Evolutionary conservation across 179 eudicot species (phyloP).

Genomic region (Gypsophila paniculata): DNA sequence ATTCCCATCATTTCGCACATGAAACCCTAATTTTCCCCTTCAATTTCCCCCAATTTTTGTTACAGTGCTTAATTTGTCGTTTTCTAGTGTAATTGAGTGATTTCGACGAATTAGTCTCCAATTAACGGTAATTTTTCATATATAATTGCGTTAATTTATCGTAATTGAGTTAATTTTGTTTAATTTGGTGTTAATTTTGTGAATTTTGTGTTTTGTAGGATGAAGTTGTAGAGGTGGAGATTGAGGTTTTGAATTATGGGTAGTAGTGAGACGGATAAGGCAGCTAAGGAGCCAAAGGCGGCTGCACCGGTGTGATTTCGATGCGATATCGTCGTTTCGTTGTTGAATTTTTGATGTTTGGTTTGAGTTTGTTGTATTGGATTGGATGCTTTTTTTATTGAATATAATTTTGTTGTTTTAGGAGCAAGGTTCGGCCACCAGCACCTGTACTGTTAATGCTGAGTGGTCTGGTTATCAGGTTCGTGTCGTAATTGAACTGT

Average conservation of each 20-base stretch:
- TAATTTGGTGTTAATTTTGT: not conserved
- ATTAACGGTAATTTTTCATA: constrained; percentile 14
- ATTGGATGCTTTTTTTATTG: constrained; percentile 7
- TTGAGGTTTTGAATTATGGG: constrained; percentile 54
- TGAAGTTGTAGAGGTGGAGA: constrained; percentile 27
- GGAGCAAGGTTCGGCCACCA: constrained; percentile 64
- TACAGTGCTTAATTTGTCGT: not conserved
- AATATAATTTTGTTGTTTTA: constrained; percentile 23
- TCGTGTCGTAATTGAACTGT: constrained; percentile 11
- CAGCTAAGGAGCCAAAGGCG: constrained; percentile 65
- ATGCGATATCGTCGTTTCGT: not conserved
- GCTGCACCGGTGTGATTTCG: constrained; percentile 24
- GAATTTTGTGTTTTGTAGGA: constrained; percentile 24
- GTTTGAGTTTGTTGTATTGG: constrained; percentile 1
- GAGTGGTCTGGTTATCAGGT: constrained; percentile 99
- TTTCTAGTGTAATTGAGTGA: constrained; percentile 13
- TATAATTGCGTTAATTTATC: not conserved
- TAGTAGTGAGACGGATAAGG: constrained; percentile 68
- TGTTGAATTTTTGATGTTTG: constrained; percentile 13
- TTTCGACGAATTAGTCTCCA: not conserved
- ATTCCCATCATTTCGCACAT: not conserved
- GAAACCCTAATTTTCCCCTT: not conserved
- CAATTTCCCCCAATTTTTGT: not conserved
- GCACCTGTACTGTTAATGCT: constrained; percentile 57
- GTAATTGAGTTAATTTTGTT: constrained; percentile 7